Conservation (phyloP, 441 rosid genomes). For the Metrosideros polymorpha region DNA sequence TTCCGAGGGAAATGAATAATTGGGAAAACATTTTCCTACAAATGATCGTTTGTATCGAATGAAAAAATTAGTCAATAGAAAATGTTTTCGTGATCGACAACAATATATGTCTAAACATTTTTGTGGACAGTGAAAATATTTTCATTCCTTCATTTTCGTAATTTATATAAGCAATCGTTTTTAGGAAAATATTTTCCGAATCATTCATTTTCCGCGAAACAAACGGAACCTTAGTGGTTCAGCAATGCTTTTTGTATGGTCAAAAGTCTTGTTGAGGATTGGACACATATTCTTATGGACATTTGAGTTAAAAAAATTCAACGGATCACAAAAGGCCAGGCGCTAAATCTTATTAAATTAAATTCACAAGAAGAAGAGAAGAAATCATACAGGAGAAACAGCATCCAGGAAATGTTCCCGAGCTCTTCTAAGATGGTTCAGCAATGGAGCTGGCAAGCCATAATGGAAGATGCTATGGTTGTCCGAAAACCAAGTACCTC, state of each 20-base stretch:
- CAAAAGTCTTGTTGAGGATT: not conserved
- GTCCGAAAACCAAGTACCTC: constrained; percentile 85
- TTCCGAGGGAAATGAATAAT: too few relatives aligned
- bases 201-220: too few relatives aligned
- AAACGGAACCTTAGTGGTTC: not conserved
- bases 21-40: too few relatives aligned
- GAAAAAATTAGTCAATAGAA: too few relatives aligned
- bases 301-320: not conserved
- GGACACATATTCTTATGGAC: not conserved
- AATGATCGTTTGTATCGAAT: too few relatives aligned
- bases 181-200: too few relatives aligned
- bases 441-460: constrained; percentile 74
- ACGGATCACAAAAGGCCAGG: not conserved
- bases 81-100: too few relatives aligned
- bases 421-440: constrained; percentile 57
- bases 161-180: too few relatives aligned
- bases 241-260: not conserved
- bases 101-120: too few relatives aligned
- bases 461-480: constrained; percentile 61
- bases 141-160: too few relatives aligned
- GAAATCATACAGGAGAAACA: not conserved
- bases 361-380: not conserved
- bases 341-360: not conserved
- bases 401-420: constrained; percentile 10
- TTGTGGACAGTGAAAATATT: too few relatives aligned